Base-by-base conservation (phyloP, 176 grass and related monocot genomes). In the Phoenix roebelenii region DNA sequence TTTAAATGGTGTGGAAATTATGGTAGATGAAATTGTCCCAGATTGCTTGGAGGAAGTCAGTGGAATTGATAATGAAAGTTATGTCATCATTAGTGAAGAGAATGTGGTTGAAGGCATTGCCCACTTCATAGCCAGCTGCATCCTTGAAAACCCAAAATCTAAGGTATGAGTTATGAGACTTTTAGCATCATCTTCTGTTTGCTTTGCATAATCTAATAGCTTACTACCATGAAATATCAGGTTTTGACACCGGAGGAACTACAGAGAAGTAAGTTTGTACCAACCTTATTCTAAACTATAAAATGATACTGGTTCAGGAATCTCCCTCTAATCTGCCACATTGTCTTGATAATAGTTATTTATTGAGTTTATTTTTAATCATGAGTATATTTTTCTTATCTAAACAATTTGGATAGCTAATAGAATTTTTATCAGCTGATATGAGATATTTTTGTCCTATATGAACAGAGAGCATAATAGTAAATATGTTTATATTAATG, bases 1-100 rank as follows among this genome's bases (percentile, higher is more conserved):
- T 63, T n/a, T 69, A 48, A 79, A 84, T 15, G 18, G 77, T 72
- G 63, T 77, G 30, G 87, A 91, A 58, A 26, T 85, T 71, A 51
- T 84, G 49, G 59, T 76, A 25, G 52, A 63, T 79, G 82, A 90
- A 52, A 74, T 55, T 7, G 28, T 74, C 70, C 49, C 65, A 50
- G 35, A 74, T 16, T 86, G 79, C 77, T 54, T 77, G 72, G 93
- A 97, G 75, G 93, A 97, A 72, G 75, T 90, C 58, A 88, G 93
- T 76, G 81, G 78, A 23, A 88, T 97, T 55, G 87, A 97, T 79
- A 63, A 97, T 18, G 84, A 89, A 71, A 91, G 77, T 82, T 97
- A 97, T 85, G 84, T 91, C 16, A 77, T 97, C 55, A 70, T 97
- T 58, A 88, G 66, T 75, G 87, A 91, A 68, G 84, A 91, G 3